Conservation (phyloP, 2,329 filamentous ascomycete species). For the Parastagonospora avenae region DNA sequence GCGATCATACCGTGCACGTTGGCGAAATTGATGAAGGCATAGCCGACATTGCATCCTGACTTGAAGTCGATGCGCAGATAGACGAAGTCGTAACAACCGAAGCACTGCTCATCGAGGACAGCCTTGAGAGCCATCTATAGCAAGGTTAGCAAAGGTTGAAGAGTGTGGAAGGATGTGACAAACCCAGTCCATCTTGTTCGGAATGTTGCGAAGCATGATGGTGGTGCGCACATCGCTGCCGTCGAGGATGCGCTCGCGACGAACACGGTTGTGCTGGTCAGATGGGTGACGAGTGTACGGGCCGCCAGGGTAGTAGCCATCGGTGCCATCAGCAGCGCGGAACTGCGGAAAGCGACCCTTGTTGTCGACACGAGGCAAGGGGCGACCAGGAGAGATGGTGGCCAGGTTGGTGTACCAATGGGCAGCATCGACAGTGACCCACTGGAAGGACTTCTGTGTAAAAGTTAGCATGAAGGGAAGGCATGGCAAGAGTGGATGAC, state of each 20-base stretch:
- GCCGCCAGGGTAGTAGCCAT: background rate
- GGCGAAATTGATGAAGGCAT: slow-evolving; percentile 95
- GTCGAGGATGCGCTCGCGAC: slow-evolving; percentile 43
- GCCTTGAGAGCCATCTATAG: slow-evolving; percentile 62
- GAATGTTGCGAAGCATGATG: slow-evolving; percentile 94
- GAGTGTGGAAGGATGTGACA: slow-evolving; percentile 13
- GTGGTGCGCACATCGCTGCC: slow-evolving; percentile 58
- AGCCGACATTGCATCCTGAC: slow-evolving; percentile 74
- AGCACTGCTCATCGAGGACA: slow-evolving; percentile 78
- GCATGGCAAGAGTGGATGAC: slow-evolving; percentile 6
- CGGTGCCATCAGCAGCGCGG: slow-evolving; percentile 7
- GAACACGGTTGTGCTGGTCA: slow-evolving; percentile 48
- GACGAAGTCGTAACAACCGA: slow-evolving; percentile 89
- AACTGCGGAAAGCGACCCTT: slow-evolving; percentile 28
- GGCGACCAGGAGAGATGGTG: slow-evolving; percentile 25
- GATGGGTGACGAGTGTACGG: slow-evolving; percentile 22
- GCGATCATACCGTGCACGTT: slow-evolving; percentile 58
- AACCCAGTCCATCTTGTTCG: slow-evolving; percentile 79
- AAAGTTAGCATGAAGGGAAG: slow-evolving; percentile 16
- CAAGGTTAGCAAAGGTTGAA: slow-evolving; percentile 16
- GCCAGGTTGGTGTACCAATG: slow-evolving; percentile 27
- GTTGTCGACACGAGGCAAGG: slow-evolving; percentile 26
- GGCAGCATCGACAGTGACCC: slow-evolving; percentile 16
- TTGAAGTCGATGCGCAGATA: slow-evolving; percentile 79
- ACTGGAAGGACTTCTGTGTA: slow-evolving; percentile 29